Percentiles rank a stretch among this genome's conserved stretches.
Evolutionary conservation across 2,329 filamentous ascomycete genomes (phyloP).

Genomic region (Aurifilum marmelostoma): DNA sequence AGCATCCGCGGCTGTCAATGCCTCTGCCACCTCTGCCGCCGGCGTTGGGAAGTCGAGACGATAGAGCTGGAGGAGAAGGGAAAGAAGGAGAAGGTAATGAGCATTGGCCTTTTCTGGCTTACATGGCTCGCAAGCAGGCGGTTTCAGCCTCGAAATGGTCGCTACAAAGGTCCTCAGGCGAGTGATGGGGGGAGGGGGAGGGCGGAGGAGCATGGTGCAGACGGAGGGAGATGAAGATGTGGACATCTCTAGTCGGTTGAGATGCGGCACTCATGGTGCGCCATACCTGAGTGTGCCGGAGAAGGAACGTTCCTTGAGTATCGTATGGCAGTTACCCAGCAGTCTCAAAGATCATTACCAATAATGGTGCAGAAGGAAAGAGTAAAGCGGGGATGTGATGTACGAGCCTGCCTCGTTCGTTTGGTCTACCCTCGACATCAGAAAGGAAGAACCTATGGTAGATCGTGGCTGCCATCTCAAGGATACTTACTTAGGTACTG

Average conservation of each 20-base stretch:
- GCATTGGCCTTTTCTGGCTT: conserved; percentile 22
- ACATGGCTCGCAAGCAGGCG: conserved; percentile 27
- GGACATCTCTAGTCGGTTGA: not conserved
- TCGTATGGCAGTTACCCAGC: not conserved
- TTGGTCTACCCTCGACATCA: not conserved
- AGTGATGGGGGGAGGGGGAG: not conserved
- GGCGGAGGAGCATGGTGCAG: not conserved
- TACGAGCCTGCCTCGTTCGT: not conserved
- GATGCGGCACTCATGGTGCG: not conserved
- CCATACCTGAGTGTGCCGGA: not conserved
- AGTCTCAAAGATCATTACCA: not conserved
- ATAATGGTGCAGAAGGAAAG: not conserved
- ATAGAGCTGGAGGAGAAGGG: not conserved
- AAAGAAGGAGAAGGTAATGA: conserved; percentile 4
- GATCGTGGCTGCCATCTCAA: too few relatives aligned
- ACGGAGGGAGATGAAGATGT: not conserved
- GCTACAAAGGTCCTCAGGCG: conserved; percentile 7
- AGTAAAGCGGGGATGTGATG: not conserved
- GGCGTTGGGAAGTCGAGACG: not conserved
- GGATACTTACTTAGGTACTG: too few relatives aligned
- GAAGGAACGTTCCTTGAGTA: not conserved
- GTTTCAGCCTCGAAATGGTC: conserved; percentile 25
- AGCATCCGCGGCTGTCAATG: not conserved
- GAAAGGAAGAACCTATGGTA: too few relatives aligned
- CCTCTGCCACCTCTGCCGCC: not conserved